These are phyloP conservation scores for Botryotinia calthae DNA, from an alignment of 2,329 filamentous ascomycete genomes.

Conservation along the genomic window DNA sequence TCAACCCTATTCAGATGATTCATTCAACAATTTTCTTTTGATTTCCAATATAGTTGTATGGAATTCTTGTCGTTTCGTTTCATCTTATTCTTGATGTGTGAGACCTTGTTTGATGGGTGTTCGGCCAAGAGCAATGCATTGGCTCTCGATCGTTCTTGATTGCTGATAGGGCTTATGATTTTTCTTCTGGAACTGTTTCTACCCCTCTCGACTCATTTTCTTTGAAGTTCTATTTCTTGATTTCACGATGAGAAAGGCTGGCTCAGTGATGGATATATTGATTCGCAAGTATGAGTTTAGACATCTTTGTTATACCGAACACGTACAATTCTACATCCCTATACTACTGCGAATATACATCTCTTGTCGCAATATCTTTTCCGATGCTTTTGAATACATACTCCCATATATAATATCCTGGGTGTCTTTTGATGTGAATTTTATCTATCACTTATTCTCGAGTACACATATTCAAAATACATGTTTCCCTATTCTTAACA, in stretches of 20 bases:
- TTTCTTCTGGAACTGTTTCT: not conserved
- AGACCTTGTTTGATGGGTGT: not conserved
- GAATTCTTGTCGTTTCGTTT: slow-evolving; percentile 6
- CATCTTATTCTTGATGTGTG: not conserved
- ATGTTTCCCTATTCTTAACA: not conserved
- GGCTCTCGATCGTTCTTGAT: slow-evolving; percentile 10
- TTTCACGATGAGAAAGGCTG: not conserved
- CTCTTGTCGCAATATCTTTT: not conserved
- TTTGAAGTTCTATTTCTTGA: not conserved
- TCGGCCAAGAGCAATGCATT: slow-evolving; percentile 1
- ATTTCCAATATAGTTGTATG: not conserved
- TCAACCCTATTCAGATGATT: not conserved
- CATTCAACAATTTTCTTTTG: not conserved
- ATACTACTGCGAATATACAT: not conserved
- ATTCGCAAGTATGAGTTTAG: not conserved
- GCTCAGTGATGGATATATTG: not conserved
- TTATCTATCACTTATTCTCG: not conserved
- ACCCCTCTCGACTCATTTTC: not conserved
- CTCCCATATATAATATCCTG: no score
- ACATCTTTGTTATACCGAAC: not conserved
- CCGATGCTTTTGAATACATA: not conserved
- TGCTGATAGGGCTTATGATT: not conserved
- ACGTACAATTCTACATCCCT: not conserved
- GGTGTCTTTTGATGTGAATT: not conserved
- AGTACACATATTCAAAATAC: not conserved